Percentiles rank a stretch among this genome's conserved stretches.
These are phyloP conservation scores for Pleodorina starrii DNA, from an alignment of 139 green algal genomes.

Conservation along the genomic window DNA sequence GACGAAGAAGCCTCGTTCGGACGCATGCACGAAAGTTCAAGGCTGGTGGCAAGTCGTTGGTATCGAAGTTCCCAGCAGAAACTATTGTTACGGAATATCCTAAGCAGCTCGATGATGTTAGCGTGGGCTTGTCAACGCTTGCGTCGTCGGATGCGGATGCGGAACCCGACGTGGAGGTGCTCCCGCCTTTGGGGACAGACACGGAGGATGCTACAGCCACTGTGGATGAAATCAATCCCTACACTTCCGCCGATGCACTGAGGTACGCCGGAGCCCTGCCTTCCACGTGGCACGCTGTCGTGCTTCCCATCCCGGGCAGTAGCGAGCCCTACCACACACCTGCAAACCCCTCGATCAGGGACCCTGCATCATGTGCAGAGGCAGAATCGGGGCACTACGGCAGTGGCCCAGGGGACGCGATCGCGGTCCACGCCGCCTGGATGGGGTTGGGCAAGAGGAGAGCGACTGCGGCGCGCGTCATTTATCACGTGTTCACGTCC, in stretches of 20 bases:
- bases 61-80: background rate
- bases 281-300: no score
- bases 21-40: background rate
- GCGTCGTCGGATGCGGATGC: slow-evolving; percentile 20
- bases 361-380: no score
- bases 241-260: slow-evolving; percentile 49
- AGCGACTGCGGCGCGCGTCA: no score
- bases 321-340: no score
- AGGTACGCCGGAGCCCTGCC: slow-evolving; percentile 36
- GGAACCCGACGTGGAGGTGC: slow-evolving; percentile 39
- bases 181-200: background rate
- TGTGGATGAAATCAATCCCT: slow-evolving; percentile 56
- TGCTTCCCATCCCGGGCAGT: no score
- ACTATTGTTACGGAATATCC: slow-evolving; percentile 31
- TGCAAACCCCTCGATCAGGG: no score
- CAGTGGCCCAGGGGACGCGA: no score
- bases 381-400: no score
- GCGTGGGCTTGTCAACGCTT: background rate
- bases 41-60: background rate
- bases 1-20: slow-evolving; percentile 9
- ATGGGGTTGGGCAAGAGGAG: no score
- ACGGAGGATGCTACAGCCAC: background rate
- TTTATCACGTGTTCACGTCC: no score
- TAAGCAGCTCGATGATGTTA: background rate
- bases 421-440: no score